Evolutionary conservation across 495 filamentous ascomycete genomes (phyloP).

Genomic region (Tuber magnatum): DNA sequence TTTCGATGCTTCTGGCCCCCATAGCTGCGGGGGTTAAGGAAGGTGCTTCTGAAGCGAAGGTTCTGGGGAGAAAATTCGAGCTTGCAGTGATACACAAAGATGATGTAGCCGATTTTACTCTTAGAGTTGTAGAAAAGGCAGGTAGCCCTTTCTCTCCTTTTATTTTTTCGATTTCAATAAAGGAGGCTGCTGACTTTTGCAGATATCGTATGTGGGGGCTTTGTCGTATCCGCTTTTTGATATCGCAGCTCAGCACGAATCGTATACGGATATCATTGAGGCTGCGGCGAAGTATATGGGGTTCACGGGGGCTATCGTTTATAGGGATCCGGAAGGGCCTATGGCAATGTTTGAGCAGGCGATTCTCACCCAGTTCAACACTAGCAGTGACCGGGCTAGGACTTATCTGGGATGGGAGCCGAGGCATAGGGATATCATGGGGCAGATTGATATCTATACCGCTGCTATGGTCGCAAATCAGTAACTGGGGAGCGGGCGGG

Average conservation of each 20-base stretch:
- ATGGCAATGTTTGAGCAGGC: background rate
- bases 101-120: constrained; percentile 4
- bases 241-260: constrained; percentile 6
- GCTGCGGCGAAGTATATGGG: constrained; percentile 5
- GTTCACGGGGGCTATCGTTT: constrained; percentile 5
- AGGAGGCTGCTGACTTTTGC: background rate
- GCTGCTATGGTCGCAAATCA: constrained; percentile 1
- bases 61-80: constrained; percentile 6
- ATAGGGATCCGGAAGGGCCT: constrained; percentile 2
- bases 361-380: background rate
- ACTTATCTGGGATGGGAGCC: constrained; percentile 12
- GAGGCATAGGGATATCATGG: constrained; percentile 12
- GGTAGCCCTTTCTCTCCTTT: background rate
- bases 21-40: background rate
- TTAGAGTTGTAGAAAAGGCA: constrained; percentile 11
- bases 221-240: constrained; percentile 10
- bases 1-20: background rate
- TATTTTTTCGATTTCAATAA: background rate
- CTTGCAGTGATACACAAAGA: constrained; percentile 10
- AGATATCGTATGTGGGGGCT: background rate
- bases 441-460: constrained; percentile 12
- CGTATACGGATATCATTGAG: constrained; percentile 3
- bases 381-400: constrained; percentile 11
- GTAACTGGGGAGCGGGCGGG: background rate
- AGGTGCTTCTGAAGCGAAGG: background rate